Evolutionary conservation across 2,329 filamentous ascomycete genomes (phyloP), one percentile per base, ranked within the genome.

Genomic region (Colletotrichum falcatum): DNA sequence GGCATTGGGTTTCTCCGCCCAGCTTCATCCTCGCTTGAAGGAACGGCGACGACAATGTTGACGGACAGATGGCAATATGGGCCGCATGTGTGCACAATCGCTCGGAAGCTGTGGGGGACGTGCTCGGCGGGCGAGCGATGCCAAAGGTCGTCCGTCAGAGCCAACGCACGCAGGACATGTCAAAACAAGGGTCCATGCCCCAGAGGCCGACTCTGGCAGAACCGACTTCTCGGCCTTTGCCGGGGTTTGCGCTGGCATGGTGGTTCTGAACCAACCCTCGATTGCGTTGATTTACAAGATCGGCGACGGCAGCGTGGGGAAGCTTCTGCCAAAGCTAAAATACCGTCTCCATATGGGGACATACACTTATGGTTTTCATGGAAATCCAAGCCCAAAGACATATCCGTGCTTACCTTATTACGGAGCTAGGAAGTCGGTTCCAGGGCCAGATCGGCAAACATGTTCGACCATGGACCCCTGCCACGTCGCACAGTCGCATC

Each of bases 401-500:
- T n/a, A n/a, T n/a, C n/a, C n/a, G n/a, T n/a, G n/a, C n/a, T n/a
- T n/a, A 23, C n/a, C 53, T 44, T 33, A 39, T 33, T 28, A 20
- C 37, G 44, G 39, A 26, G 35, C 51, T 62, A 44, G n/a, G n/a
- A n/a, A n/a, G 64, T 59, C 60, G 58, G 59, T 39, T 26, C n/a
- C n/a, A 51, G 44, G 28, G 26, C 58, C 33, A 37, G 64, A 63
- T 49, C 64, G 35, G 28, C 46, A 59, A 53, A 59, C 58, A 42
- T 58, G 53, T 54, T 63, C 58, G 28, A 59, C 37, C 51, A 67
- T 62, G 53, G 51, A 67, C 35, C 53, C 65, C 56, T 67, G 53
- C 33, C 39, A 51, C 63, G 51, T 46, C 56, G 42, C 63, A 61
- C 63, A 61, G 35, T 49, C 49, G 33, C 48, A 66, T 48, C 39